phyloP scores from a whole-genome alignment of 2,329 filamentous ascomycete genomes.

The Colletotrichum neosansevieriae region DNA sequence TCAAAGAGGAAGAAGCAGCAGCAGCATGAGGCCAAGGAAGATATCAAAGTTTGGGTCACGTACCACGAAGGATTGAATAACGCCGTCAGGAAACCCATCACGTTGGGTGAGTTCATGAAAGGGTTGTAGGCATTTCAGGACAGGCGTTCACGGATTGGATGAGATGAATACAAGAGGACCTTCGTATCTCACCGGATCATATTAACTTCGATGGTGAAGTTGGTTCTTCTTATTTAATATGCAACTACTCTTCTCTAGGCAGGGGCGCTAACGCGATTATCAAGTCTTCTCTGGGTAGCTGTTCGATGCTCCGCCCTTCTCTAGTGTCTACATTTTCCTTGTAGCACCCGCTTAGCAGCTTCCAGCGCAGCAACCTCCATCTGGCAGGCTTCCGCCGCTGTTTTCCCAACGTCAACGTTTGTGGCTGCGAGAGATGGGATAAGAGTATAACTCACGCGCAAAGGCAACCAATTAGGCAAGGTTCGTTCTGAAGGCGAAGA shows the following conservation, averaged over 20 bases:
- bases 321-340: not conserved
- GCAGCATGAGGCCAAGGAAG: constrained; percentile 48
- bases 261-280: too few species aligned
- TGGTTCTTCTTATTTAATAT: too few species aligned
- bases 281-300: too few species aligned
- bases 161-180: not conserved
- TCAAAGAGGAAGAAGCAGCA: constrained; percentile 42
- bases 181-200: not conserved
- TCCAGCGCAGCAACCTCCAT: constrained; percentile 16
- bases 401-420: not conserved
- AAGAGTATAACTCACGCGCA: constrained; percentile 11
- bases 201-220: not conserved
- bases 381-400: constrained; percentile 15
- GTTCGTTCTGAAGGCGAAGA: not conserved
- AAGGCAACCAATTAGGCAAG: constrained; percentile 18
- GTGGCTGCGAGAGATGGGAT: not conserved
- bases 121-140: constrained; percentile 60
- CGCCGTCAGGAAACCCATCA: constrained; percentile 89
- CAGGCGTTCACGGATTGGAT: not conserved
- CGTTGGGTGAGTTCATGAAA: constrained; percentile 80
- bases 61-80: constrained; percentile 94
- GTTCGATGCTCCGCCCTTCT: not conserved
- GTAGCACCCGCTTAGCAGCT: not conserved
- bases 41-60: constrained; percentile 81
- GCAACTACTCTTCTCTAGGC: too few species aligned